These are phyloP conservation scores for Murraya koenigii DNA, from an alignment of 345 rosid genomes.

Conservation along the genomic window DNA sequence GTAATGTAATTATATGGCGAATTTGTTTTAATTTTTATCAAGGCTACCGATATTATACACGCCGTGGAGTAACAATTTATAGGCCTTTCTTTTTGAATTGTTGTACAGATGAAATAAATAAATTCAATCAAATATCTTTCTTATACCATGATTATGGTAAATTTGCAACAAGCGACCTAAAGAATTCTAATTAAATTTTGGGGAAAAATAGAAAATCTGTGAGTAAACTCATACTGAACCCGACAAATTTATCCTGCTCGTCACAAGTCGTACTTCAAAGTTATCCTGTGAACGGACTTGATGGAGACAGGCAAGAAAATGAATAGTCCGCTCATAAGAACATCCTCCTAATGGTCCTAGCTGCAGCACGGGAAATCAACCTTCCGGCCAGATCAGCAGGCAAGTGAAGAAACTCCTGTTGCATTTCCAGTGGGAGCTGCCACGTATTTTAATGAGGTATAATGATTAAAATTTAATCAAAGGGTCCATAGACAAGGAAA, in stretches of 20 bases:
- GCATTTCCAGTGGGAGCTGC: slow-evolving; percentile 82
- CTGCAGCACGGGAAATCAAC: slow-evolving; percentile 69
- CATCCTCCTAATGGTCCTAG: slow-evolving; percentile 70
- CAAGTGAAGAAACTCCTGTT: slow-evolving; percentile 67
- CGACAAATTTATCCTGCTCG: background rate
- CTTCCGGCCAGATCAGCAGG: slow-evolving; percentile 74
- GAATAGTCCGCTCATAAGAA: slow-evolving; percentile 38
- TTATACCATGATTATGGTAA: background rate
- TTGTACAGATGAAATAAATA: background rate
- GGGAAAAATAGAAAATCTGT: background rate
- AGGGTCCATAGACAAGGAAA: background rate
- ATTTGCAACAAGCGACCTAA: background rate
- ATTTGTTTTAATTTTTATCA: no score
- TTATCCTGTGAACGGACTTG: background rate
- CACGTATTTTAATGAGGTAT: background rate
- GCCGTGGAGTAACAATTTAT: no score
- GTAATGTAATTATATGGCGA: background rate
- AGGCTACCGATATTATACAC: no score
- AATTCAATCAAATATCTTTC: background rate
- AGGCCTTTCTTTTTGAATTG: no score
- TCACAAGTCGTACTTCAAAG: background rate
- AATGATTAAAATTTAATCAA: background rate
- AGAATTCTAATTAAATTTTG: background rate
- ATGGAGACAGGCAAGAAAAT: background rate
- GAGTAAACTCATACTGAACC: background rate